phyloP scores from a whole-genome alignment of 306 rosid genomes.

The Trifolium subterraneum region DNA sequence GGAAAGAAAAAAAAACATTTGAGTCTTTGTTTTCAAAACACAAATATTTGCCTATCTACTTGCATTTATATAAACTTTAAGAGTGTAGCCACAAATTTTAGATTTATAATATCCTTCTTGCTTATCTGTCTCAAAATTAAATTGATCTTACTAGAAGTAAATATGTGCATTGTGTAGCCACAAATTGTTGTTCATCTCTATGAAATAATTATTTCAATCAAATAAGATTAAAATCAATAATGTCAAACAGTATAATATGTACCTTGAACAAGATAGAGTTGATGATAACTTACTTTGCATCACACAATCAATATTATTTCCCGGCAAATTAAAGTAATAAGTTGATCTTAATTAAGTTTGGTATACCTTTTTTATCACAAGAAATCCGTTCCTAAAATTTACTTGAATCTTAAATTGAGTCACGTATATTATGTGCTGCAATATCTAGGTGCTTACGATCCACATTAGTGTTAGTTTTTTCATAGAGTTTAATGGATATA shows the following conservation, averaged over 20 bases:
- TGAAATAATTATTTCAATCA: neutral
- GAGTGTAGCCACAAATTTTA: no score
- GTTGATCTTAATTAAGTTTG: constrained; percentile 6
- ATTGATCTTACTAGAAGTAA: neutral
- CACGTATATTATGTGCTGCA: neutral
- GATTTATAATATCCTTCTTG: no score
- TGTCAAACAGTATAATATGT: neutral
- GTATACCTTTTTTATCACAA: constrained; percentile 34
- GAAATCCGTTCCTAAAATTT: constrained; percentile 35
- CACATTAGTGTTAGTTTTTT: neutral
- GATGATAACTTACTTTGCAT: no score
- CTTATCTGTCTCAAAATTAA: no score
- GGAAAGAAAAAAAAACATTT: no score
- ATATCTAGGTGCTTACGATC: neutral
- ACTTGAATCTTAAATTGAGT: constrained; percentile 5
- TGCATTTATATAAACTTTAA: no score
- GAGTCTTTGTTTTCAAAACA: neutral
- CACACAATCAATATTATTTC: constrained; percentile 5
- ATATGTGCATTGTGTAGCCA: neutral
- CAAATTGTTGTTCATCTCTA: neutral
- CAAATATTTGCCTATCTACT: no score
- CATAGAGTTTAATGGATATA: no score
- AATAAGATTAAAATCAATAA: neutral
- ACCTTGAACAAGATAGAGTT: no score
- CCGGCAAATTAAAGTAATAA: neutral